phyloP scores from a whole-genome alignment of 2,329 filamentous ascomycete genomes.

The Botryotinia calthae region DNA sequence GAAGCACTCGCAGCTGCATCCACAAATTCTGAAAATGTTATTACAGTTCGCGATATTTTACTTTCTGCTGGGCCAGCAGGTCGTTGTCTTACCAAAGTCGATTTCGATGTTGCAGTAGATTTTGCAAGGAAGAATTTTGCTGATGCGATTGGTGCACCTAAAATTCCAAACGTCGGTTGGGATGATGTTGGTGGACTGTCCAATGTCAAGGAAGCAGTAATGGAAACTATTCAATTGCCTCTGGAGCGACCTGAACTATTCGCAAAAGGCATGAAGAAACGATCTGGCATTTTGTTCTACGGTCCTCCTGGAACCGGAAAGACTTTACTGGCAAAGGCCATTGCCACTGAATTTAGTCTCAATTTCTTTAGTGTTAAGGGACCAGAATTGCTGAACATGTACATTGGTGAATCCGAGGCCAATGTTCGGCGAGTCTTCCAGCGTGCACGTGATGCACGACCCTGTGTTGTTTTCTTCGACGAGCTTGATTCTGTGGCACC shows the following conservation, averaged over 20 bases:
- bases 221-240: constrained; percentile 92
- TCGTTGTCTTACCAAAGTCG: constrained; percentile 72
- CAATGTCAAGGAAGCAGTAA: constrained; percentile 95
- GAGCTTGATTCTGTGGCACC: constrained; percentile 91
- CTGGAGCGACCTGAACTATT: constrained; percentile 90
- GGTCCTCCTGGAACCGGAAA: constrained; percentile 90
- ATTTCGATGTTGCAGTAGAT: constrained; percentile 92
- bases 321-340: constrained; percentile 88
- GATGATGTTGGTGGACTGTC: constrained; percentile 90
- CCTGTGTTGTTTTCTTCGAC: constrained; percentile 91
- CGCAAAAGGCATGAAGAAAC: constrained; percentile 96
- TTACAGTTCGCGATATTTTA: constrained; percentile 80
- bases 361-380: constrained; percentile 96
- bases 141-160: constrained; percentile 93
- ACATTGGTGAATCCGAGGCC: constrained; percentile 90
- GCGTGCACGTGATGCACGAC: constrained; percentile 77
- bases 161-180: constrained; percentile 97
- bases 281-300: constrained; percentile 89
- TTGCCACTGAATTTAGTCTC: constrained; percentile 88
- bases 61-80: constrained; percentile 80
- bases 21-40: constrained; percentile 42
- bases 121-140: constrained; percentile 97
- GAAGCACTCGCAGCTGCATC: constrained; percentile 62
- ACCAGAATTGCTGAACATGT: constrained; percentile 91
- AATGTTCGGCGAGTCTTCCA: constrained; percentile 90